Conservation (phyloP, 768 basidiomycete genomes). For the Suillus americanus region DNA sequence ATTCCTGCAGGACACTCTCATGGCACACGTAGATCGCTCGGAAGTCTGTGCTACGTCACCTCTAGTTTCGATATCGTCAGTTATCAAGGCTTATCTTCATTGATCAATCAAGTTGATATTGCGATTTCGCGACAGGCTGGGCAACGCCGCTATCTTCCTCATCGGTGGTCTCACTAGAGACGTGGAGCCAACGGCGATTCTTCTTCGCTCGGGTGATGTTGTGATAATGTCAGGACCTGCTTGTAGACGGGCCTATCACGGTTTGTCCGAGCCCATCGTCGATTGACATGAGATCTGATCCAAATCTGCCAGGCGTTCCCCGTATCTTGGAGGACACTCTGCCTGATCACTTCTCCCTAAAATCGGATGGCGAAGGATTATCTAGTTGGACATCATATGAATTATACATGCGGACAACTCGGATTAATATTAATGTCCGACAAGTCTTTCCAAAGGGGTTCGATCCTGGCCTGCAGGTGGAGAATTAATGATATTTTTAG, state of each 20-base stretch:
- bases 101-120: background rate
- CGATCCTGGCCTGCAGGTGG: slow-evolving; percentile 25
- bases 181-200: slow-evolving; percentile 70
- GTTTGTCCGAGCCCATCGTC: slow-evolving; percentile 40
- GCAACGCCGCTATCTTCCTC: slow-evolving; percentile 86
- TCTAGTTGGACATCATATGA: slow-evolving; percentile 61
- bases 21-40: slow-evolving; percentile 97
- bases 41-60: slow-evolving; percentile 93
- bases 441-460: slow-evolving; percentile 85
- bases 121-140: slow-evolving; percentile 53
- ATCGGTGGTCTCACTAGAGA: slow-evolving; percentile 85
- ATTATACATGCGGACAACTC: slow-evolving; percentile 61
- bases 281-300: background rate
- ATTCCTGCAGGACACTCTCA: slow-evolving; percentile 74
- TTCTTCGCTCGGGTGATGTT: slow-evolving; percentile 89
- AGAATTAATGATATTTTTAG: background rate
- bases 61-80: slow-evolving; percentile 91
- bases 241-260: slow-evolving; percentile 90
- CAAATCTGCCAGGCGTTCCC: slow-evolving; percentile 62
- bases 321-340: slow-evolving; percentile 82
- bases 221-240: slow-evolving; percentile 90
- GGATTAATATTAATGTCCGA: slow-evolving; percentile 91
- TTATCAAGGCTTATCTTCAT: slow-evolving; percentile 4
- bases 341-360: slow-evolving; percentile 54
- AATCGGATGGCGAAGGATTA: slow-evolving; percentile 18